Conservation (phyloP, 2,329 filamentous ascomycete genomes). For the Teratosphaeria pseudoeucalypti region DNA sequence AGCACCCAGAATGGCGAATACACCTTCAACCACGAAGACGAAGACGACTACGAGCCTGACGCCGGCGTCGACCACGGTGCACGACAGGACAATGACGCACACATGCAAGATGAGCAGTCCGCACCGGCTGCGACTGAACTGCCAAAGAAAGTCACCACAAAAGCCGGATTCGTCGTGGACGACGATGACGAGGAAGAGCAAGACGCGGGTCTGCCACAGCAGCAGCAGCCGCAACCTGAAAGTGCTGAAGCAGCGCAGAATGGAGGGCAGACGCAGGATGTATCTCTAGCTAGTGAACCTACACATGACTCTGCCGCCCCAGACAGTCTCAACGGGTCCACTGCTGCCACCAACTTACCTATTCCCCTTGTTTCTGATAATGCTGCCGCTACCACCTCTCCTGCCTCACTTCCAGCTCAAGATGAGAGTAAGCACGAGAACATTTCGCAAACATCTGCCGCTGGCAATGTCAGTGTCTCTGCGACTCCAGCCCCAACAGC, state of each 20-base stretch:
- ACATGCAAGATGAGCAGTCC: slow-evolving; percentile 21
- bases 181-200: slow-evolving; percentile 48
- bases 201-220: slow-evolving; percentile 13
- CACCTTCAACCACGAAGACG: slow-evolving; percentile 8
- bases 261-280: slow-evolving; percentile 35
- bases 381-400: slow-evolving; percentile 16
- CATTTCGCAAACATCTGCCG: slow-evolving; percentile 36
- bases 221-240: slow-evolving; percentile 20
- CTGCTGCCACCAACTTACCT: slow-evolving; percentile 15
- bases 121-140: slow-evolving; percentile 12
- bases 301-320: slow-evolving; percentile 23
- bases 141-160: slow-evolving; percentile 38
- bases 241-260: slow-evolving; percentile 16
- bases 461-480: neutral
- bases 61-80: slow-evolving; percentile 15
- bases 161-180: slow-evolving; percentile 54
- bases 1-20: slow-evolving; percentile 3
- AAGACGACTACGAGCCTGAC: slow-evolving; percentile 27
- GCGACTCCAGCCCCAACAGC: slow-evolving; percentile 2
- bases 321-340: slow-evolving; percentile 26
- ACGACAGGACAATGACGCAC: slow-evolving; percentile 31
- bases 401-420: slow-evolving; percentile 20
- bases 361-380: slow-evolving; percentile 15
- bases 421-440: slow-evolving; percentile 28
- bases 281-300: slow-evolving; percentile 46